Evolutionary conservation across 202 grass and related monocot species (phyloP), one percentile per base, ranked within the genome.

Genomic region (Carex sylvatica): DNA sequence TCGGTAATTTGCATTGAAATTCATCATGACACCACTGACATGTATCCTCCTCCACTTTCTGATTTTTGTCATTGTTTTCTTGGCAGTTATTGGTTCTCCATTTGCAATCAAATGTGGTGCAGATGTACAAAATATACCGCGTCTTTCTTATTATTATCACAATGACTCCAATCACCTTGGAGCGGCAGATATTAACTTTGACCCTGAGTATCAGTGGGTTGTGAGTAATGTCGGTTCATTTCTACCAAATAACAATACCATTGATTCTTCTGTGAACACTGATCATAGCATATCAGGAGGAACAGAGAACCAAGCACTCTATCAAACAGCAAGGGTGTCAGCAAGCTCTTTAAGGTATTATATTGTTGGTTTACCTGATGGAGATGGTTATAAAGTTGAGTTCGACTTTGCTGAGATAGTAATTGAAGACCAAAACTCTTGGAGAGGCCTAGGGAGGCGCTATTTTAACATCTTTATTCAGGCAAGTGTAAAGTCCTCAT

Each of bases 61-160:
- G 24, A 72, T 54, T 18, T 75, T 55, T 3, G 49, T 55, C 6
- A 31, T 75, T 55, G 24, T n/a, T 36, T 56, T 58, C 8, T 77
- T 58, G 51, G 51, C 73, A 77, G 73, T 59, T 16, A 19, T 8
- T 30, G 5, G 46, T 47, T 16, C 46, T 56, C 52, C 51, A 19
- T 67, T 69, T 35, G 62, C 80, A 67, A 82, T 82, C 44, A 82
- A 82, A 82, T 82, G 80, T 31, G 80, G 80, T 52, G 80, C 23
- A 49, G 15, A 82, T 67, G 80, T 82, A 23, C 13, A 56, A 24
- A 31, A 56, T 13, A 67, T n/a, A 82, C 4, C 44, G 56, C 3
- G 4, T 23, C 22, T 82, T 53, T 55, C 11, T 68, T 82, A 82
- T 82, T 82, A 82, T 82, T 82, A 69, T 15, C 59, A 82, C 40